Evolutionary conservation across 768 basidiomycete genomes (phyloP).

Genomic region (Rhizopogon roseolus): DNA sequence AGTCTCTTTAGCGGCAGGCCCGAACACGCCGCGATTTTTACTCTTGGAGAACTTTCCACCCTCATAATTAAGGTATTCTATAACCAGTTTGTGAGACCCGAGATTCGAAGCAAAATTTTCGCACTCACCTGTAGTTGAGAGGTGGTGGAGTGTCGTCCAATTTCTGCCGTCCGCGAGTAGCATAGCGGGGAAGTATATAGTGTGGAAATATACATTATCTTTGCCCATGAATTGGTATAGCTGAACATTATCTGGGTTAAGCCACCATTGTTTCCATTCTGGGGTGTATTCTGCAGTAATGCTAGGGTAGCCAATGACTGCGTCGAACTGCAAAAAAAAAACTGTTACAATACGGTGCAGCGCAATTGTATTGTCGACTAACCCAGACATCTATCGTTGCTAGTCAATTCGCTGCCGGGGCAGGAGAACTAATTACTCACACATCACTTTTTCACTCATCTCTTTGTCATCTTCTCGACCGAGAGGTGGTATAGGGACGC

Average conservation of each 20-base stretch:
- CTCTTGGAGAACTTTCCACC: conserved; percentile 99
- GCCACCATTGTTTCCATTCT: conserved; percentile 98
- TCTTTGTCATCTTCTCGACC: conserved; percentile 73
- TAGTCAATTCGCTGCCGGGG: conserved; percentile 4
- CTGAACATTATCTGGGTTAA: conserved; percentile 81
- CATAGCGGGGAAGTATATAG: conserved; percentile 89
- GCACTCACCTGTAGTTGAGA: conserved; percentile 85
- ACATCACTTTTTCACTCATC: conserved; percentile 94
- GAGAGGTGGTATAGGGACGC: conserved; percentile 80
- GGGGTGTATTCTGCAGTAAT: conserved; percentile 94
- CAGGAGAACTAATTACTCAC: conserved; percentile 43
- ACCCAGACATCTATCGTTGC: conserved; percentile 82
- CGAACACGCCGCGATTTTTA: conserved; percentile 94
- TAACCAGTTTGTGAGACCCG: background rate
- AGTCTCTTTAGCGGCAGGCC: conserved; percentile 89
- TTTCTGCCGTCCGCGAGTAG: conserved; percentile 83
- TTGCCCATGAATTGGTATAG: conserved; percentile 99
- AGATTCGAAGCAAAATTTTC: background rate
- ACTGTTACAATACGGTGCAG: conserved; percentile 1
- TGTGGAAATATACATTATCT: conserved; percentile 98
- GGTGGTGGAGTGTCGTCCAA: conserved; percentile 92
- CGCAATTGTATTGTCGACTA: conserved; percentile 23
- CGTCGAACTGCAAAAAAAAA: conserved; percentile 71
- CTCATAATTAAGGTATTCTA: conserved; percentile 97
- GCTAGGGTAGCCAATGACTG: conserved; percentile 94